phyloP scores from a whole-genome alignment of 164 flowering plant genomes.

The Stephania japonica region DNA sequence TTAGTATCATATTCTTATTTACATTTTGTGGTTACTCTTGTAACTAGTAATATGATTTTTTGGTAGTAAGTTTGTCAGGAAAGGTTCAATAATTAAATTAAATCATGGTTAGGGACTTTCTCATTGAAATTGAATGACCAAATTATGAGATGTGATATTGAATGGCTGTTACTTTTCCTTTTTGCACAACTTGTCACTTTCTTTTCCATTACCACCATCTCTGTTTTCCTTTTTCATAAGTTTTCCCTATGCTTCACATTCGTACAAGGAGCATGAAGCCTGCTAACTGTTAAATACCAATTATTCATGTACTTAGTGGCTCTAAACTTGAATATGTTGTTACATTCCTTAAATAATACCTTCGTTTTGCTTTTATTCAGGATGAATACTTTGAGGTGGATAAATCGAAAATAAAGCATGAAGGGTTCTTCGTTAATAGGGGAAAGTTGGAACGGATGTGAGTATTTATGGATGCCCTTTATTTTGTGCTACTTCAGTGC shows the following conservation, averaged over 20 bases:
- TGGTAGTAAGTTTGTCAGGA: neutral
- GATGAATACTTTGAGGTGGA: constrained; percentile 98
- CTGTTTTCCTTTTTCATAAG: too few relatives aligned
- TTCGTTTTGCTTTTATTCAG: constrained; percentile 35
- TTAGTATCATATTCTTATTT: constrained; percentile 26
- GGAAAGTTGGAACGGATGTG: constrained; percentile 85
- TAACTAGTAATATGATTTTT: neutral
- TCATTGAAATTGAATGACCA: neutral
- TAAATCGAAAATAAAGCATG: constrained; percentile 74
- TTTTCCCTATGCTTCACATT: too few relatives aligned
- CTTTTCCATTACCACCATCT: too few relatives aligned
- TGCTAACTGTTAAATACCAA: too few relatives aligned
- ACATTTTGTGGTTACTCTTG: neutral
- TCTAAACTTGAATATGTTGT: neutral
- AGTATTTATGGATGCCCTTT: constrained; percentile 22
- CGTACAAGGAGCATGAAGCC: too few relatives aligned
- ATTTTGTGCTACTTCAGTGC: neutral
- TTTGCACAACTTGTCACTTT: too few relatives aligned
- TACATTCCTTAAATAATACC: neutral
- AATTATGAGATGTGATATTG: neutral
- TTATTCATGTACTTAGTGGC: too few relatives aligned
- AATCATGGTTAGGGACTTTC: neutral
- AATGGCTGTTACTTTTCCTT: neutral
- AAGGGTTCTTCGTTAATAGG: constrained; percentile 91
- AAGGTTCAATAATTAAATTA: neutral